Percentiles rank a stretch among this genome's conserved stretches.
These are phyloP conservation scores for Suillus occidentalis DNA, from an alignment of 768 basidiomycete genomes.

Conservation along the genomic window DNA sequence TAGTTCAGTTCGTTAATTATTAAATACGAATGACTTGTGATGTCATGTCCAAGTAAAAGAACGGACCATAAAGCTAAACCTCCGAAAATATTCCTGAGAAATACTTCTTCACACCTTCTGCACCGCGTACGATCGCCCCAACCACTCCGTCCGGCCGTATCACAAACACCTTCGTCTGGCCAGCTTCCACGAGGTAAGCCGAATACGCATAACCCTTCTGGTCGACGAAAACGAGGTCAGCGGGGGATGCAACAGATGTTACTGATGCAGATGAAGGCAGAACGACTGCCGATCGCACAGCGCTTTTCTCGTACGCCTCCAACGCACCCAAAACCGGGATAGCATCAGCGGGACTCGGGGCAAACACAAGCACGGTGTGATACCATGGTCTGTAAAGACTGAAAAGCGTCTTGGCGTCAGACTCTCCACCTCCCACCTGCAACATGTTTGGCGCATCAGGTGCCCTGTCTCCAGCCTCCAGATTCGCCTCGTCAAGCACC, in stretches of 20 bases:
- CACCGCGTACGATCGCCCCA: slow-evolving; percentile 31
- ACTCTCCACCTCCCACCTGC: too few relatives aligned
- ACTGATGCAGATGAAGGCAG: background rate
- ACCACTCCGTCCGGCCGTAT: slow-evolving; percentile 23
- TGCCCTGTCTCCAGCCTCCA: too few relatives aligned
- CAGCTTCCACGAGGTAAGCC: slow-evolving; percentile 33
- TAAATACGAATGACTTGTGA: too few relatives aligned
- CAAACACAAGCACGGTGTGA: too few relatives aligned
- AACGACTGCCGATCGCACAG: slow-evolving; percentile 6
- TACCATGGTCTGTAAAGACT: too few relatives aligned
- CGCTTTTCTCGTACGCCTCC: background rate
- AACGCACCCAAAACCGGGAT: slow-evolving; percentile 2
- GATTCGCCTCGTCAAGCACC: too few relatives aligned
- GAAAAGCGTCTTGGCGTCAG: too few relatives aligned
- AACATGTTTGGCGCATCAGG: too few relatives aligned
- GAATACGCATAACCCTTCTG: slow-evolving; percentile 34
- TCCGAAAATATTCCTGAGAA: background rate
- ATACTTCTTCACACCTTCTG: slow-evolving; percentile 15
- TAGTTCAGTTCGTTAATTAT: too few relatives aligned
- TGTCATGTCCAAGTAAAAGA: too few relatives aligned
- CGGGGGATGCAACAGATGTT: slow-evolving; percentile 1
- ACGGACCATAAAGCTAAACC: background rate
- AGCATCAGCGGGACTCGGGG: slow-evolving; percentile 9
- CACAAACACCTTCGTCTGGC: slow-evolving; percentile 31
- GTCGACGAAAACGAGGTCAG: slow-evolving; percentile 36